These are phyloP conservation scores for Cnidoscolus chayamansa DNA, from an alignment of 441 rosid species.

Conservation along the genomic window DNA sequence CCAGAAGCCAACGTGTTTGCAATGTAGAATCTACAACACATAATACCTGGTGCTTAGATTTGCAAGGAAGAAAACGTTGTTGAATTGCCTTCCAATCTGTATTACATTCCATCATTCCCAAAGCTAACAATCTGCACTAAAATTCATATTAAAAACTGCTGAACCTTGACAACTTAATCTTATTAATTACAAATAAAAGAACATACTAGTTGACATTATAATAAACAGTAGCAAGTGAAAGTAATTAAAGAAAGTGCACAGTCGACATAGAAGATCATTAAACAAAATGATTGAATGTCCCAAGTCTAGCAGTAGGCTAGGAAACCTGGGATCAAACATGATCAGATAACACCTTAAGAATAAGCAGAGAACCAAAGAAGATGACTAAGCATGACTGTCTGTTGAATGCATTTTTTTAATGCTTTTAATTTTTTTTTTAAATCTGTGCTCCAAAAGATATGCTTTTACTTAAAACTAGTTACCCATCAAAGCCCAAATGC, in stretches of 20 bases:
- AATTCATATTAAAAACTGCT: constrained; percentile 19
- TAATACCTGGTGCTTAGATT: constrained; percentile 89
- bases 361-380: no score
- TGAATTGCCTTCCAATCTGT: constrained; percentile 96
- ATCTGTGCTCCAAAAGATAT: background rate
- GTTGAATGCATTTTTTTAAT: background rate
- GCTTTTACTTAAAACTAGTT: background rate
- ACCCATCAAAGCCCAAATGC: background rate
- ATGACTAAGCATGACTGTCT: background rate
- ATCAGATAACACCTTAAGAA: no score
- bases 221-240: background rate
- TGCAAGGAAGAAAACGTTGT: constrained; percentile 95
- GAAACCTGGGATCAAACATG: no score
- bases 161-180: constrained; percentile 15
- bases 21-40: constrained; percentile 14
- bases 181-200: background rate
- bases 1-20: constrained; percentile 6
- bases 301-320: no score
- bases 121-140: constrained; percentile 70
- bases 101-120: constrained; percentile 87
- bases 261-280: background rate
- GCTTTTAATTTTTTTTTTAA: background rate
- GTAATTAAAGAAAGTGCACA: background rate
- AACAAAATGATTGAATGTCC: background rate
- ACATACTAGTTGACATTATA: background rate